Percentiles rank a stretch among this genome's conserved stretches.
These are phyloP conservation scores for Suillus cothurnatus DNA, from an alignment of 768 basidiomycete genomes.

Conservation along the genomic window DNA sequence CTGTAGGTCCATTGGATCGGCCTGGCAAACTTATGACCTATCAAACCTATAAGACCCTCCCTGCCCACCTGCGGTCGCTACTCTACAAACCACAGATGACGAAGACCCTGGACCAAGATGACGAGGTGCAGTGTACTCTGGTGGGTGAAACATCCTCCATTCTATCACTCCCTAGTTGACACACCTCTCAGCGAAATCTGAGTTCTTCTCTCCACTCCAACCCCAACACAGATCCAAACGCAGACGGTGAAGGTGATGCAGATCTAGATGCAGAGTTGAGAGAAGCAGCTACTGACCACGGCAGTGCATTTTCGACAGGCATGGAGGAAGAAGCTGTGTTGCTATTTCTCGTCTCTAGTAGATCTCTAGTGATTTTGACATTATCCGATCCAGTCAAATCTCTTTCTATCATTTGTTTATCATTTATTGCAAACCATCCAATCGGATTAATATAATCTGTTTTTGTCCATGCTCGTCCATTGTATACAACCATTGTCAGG, in stretches of 20 bases:
- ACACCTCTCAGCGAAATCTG: conserved; percentile 22
- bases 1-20: conserved; percentile 32
- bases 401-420: too few species aligned
- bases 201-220: conserved; percentile 19
- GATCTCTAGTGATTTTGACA: background rate
- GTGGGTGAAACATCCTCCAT: too few species aligned
- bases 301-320: conserved; percentile 30
- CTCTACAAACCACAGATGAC: conserved; percentile 32
- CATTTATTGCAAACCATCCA: too few species aligned
- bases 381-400: background rate
- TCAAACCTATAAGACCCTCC: conserved; percentile 57
- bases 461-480: too few species aligned
- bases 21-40: conserved; percentile 46
- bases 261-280: conserved; percentile 36
- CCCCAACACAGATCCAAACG: conserved; percentile 24
- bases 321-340: conserved; percentile 25
- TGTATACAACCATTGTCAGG: too few species aligned
- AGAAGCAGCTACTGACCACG: conserved; percentile 49
- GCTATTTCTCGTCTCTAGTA: background rate
- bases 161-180: conserved; percentile 17
- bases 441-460: too few species aligned
- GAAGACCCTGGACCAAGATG: conserved; percentile 32
- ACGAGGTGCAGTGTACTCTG: conserved; percentile 27
- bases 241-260: conserved; percentile 35
- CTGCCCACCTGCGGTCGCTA: conserved; percentile 34